phyloP scores from a whole-genome alignment of 2,329 filamentous ascomycete genomes.

The Colletotrichum sansevieriae region DNA sequence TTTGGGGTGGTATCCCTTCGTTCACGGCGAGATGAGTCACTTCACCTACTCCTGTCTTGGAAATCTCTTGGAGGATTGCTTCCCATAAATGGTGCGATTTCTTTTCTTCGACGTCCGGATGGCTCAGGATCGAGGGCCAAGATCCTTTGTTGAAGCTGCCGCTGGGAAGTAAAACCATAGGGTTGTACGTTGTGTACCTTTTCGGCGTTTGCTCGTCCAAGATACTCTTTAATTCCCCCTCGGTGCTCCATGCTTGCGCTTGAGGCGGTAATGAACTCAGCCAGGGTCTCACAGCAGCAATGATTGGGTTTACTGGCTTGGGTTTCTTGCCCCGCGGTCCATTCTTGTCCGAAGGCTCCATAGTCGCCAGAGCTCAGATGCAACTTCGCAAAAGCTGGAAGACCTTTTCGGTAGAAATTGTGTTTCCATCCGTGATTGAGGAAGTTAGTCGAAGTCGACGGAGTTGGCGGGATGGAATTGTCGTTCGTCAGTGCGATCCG shows the following conservation, averaged over 20 bases:
- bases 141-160: conserved; percentile 64
- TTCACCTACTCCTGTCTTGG: conserved; percentile 52
- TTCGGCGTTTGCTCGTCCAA: conserved; percentile 61
- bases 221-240: conserved; percentile 48
- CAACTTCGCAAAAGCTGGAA: no score
- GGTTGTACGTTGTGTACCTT: conserved; percentile 71
- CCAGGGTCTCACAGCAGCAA: conserved; percentile 53
- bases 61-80: conserved; percentile 61
- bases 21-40: conserved; percentile 72
- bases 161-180: conserved; percentile 71
- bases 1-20: conserved; percentile 69
- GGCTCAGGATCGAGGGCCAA: conserved; percentile 57
- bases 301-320: conserved; percentile 53
- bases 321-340: conserved; percentile 39
- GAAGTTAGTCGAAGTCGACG: no score
- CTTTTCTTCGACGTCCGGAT: conserved; percentile 41
- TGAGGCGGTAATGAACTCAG: conserved; percentile 46
- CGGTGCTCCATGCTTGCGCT: conserved; percentile 21
- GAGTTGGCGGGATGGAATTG: neutral
- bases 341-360: conserved; percentile 35
- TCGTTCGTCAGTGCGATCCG: no score
- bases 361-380: no score
- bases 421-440: no score
- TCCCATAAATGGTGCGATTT: conserved; percentile 59
- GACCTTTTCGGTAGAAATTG: no score